phyloP scores from a whole-genome alignment of 768 basidiomycete genomes.

The Phaffia australis region DNA sequence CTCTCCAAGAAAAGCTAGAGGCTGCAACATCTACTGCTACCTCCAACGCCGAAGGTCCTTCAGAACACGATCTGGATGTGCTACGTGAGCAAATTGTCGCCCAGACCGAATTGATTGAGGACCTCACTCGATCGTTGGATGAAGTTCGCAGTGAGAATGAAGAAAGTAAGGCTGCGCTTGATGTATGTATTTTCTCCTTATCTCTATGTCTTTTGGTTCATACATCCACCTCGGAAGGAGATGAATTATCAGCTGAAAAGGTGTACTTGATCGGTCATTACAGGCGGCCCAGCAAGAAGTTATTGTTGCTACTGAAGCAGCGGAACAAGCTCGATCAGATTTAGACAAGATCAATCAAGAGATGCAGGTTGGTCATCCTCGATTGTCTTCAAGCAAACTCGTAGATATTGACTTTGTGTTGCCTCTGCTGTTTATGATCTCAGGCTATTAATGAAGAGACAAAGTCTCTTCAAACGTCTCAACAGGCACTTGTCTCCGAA shows the following conservation, averaged over 20 bases:
- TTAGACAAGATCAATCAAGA: conserved; percentile 5
- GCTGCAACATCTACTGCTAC: background rate
- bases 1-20: conserved; percentile 1
- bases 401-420: too few relatives aligned
- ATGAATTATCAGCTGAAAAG: background rate
- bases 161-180: background rate
- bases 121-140: background rate
- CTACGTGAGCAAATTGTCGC: background rate
- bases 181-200: background rate
- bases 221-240: too few relatives aligned
- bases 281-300: conserved; percentile 11
- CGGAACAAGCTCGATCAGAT: background rate
- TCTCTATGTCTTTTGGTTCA: too few relatives aligned
- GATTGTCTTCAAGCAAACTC: background rate
- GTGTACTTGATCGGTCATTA: background rate
- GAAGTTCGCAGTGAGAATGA: background rate
- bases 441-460: conserved; percentile 17
- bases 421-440: background rate
- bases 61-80: conserved; percentile 7
- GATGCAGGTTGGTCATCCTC: conserved; percentile 8
- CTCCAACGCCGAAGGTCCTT: background rate
- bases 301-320: conserved; percentile 1
- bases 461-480: background rate
- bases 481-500: conserved; percentile 3
- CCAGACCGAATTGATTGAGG: conserved; percentile 1